Evolutionary conservation across 176 grass and related monocot genomes (phyloP).

Genomic region (Melocanna baccifera): DNA sequence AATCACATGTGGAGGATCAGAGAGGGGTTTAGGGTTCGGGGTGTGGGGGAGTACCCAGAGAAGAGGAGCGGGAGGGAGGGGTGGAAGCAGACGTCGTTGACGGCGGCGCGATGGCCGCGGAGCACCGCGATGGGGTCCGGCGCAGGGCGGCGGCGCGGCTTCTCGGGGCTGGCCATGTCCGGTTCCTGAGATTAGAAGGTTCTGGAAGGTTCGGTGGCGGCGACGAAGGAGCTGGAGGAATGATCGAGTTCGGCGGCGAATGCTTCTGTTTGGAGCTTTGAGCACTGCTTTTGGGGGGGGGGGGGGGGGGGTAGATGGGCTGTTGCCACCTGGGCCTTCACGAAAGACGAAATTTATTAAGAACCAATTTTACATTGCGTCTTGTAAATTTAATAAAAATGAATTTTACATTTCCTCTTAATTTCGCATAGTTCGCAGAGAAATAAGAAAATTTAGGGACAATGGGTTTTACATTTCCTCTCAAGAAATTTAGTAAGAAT

Average conservation of each 20-base stretch:
- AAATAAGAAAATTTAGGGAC: too few relatives aligned
- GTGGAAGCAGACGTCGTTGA: constrained; percentile 87
- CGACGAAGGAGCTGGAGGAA: not conserved
- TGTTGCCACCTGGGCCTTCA: too few relatives aligned
- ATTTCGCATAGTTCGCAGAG: too few relatives aligned
- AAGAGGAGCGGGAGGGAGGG: constrained; percentile 66
- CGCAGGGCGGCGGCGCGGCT: constrained; percentile 41
- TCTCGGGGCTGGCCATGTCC: constrained; percentile 19
- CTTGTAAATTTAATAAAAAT: too few relatives aligned
- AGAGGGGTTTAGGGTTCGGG: not conserved
- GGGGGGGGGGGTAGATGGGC: too few relatives aligned
- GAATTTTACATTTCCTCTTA: too few relatives aligned
- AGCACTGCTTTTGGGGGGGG: too few relatives aligned
- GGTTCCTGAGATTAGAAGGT: not conserved
- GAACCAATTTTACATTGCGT: too few relatives aligned
- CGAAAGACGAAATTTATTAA: too few relatives aligned
- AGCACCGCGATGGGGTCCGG: constrained; percentile 78
- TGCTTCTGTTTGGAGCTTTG: too few relatives aligned
- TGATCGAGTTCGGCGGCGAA: not conserved
- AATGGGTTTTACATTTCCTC: too few relatives aligned
- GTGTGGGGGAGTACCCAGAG: constrained; percentile 52
- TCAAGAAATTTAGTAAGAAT: too few relatives aligned
- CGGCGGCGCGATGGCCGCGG: constrained; percentile 68
- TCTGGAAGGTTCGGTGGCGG: not conserved
- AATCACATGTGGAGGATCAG: not conserved